phyloP scores from a whole-genome alignment of 1,284 basidiomycete species.

The Rugiboletus extremiorientalis region DNA sequence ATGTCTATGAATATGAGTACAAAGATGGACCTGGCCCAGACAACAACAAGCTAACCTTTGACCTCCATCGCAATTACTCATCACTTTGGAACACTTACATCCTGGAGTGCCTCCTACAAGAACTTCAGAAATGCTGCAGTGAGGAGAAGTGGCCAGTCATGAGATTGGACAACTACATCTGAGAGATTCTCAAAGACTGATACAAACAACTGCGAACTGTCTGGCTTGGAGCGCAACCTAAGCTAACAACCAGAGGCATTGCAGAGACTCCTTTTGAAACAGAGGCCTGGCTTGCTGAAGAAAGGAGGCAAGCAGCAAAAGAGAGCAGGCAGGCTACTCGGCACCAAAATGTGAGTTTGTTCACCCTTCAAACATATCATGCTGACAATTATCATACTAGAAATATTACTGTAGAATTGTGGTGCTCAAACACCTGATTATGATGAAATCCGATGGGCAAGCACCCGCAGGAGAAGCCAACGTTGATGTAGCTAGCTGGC shows the following conservation, averaged over 20 bases:
- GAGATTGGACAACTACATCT: background rate
- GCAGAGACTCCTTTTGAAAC: background rate
- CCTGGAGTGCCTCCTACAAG: background rate
- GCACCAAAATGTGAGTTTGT: background rate
- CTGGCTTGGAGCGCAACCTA: background rate
- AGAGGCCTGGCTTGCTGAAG: background rate
- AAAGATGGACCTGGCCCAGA: background rate
- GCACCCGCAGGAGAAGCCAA: background rate
- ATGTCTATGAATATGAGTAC: background rate
- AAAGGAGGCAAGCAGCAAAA: background rate
- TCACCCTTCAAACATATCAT: background rate
- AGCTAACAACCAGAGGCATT: background rate
- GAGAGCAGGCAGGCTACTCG: background rate
- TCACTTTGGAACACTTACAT: background rate
- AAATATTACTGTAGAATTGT: background rate
- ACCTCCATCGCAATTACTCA: background rate
- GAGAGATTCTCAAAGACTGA: background rate
- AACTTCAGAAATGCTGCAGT: background rate
- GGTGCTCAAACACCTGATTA: background rate
- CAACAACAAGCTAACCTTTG: background rate
- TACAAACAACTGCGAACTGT: background rate
- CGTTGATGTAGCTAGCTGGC: background rate
- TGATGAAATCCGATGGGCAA: background rate
- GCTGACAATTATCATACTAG: background rate
- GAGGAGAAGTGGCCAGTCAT: background rate